Base-by-base conservation (phyloP, 2,329 filamentous ascomycete species). In the Aspergillus sp. region DNA sequence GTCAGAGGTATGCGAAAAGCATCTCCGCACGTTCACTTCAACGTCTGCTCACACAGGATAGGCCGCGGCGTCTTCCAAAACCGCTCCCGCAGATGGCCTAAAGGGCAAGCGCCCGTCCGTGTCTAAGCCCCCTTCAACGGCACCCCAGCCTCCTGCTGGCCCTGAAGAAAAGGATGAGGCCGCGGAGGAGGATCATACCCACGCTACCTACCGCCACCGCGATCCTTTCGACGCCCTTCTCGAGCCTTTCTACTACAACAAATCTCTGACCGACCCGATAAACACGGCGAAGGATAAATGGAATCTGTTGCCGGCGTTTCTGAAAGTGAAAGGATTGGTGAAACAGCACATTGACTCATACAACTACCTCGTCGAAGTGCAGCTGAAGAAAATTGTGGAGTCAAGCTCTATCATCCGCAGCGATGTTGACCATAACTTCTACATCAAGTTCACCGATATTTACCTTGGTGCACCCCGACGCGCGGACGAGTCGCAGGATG, bases 311-410 rank as follows among this genome's bases (percentile, higher is more conserved):
- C 95, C 94, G 0, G 94, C 94, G n/a, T 99, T 99, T 72, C 78
- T 99, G 53, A 96, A 96, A 73, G 92, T 96, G 65, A 99, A 99
- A 74, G 92, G 92, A 52, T 79, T 96, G 52, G 92, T 96, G 49
- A 96, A 96, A 73, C 93, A 97, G 78, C 92, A 96, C 72, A 93
- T 96, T 67, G 95, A 99, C 76, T 97, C 94, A 20, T 99, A 95
- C 80, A 96, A 99, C 75, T 96, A 94, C 75, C 97, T 99, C 64
- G 88, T 96, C 60, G 90, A 99, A 63, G 88, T 95, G 51, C 92
- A 97, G 69, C 86, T 99, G 71, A 96, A 96, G 75, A 92, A 96
- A 65, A 99, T 99, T 62, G 88, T 99, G 60, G 86, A 90, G 68
- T 89, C 93, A 47, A 97, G 96, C 70, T 86, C 88, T 45, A 87